Conservation (phyloP, 208 protist species). For the Acanthamoeba castellanii region DNA sequence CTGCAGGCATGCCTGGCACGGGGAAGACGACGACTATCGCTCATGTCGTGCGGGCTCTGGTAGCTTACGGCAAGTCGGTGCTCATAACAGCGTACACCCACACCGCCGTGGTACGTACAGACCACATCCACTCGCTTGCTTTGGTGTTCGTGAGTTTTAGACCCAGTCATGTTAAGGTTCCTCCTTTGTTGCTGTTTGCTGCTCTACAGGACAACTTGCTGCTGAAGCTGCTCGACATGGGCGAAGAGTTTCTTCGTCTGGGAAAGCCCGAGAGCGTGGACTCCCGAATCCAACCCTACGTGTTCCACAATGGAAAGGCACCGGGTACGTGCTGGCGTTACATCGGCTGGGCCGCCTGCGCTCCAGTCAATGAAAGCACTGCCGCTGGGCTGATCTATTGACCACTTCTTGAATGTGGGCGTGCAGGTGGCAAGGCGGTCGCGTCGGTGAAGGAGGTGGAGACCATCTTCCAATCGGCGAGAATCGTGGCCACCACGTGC, state of each 20-base stretch:
- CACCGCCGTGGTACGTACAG: conserved; percentile 85
- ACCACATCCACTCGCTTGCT: not conserved
- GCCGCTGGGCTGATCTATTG: not conserved
- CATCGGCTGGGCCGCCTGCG: not conserved
- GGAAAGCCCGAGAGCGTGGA: conserved; percentile 76
- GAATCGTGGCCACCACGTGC: conserved; percentile 87
- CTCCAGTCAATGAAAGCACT: not conserved
- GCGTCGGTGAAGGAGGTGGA: conserved; percentile 74
- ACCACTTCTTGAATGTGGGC: not conserved
- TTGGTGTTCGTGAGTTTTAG: no score
- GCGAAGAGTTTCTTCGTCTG: conserved; percentile 85
- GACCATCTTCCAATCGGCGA: conserved; percentile 14
- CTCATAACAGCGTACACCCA: conserved; percentile 89
- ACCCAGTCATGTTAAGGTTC: not conserved
- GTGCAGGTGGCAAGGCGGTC: not conserved
- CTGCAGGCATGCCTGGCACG: conserved; percentile 88
- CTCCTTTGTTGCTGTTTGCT: not conserved
- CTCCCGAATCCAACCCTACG: conserved; percentile 65
- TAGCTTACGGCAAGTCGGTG: conserved; percentile 77
- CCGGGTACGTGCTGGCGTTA: conserved; percentile 21
- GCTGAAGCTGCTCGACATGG: conserved; percentile 81
- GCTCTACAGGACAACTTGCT: conserved; percentile 84
- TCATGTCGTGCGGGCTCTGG: conserved; percentile 80
- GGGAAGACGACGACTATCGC: conserved; percentile 90
- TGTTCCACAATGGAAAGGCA: conserved; percentile 62